Evolutionary conservation across 208 protist species (phyloP).

Genomic region (Angomonas ambiguus): DNA sequence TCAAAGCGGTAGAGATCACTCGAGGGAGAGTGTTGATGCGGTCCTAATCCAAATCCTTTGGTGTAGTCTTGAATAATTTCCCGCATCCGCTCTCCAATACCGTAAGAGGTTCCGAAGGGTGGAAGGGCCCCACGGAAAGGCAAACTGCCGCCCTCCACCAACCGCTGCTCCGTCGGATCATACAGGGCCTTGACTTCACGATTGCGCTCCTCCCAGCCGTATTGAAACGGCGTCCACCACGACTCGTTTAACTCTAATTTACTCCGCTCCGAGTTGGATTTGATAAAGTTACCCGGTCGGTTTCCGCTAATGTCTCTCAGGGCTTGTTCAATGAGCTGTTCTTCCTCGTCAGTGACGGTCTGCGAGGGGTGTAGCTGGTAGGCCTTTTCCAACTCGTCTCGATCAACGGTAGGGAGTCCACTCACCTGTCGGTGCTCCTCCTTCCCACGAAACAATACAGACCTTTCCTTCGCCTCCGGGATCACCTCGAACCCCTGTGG

Average conservation of each 20-base stretch:
- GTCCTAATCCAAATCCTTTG: slow-evolving; percentile 83
- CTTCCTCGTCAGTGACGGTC: slow-evolving; percentile 51
- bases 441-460: slow-evolving; percentile 72
- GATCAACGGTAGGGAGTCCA: slow-evolving; percentile 83
- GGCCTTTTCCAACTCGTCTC: slow-evolving; percentile 83
- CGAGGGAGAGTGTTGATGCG: slow-evolving; percentile 68
- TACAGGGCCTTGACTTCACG: slow-evolving; percentile 49
- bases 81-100: slow-evolving; percentile 84
- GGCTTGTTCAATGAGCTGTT: slow-evolving; percentile 81
- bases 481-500: slow-evolving; percentile 84
- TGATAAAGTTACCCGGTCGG: slow-evolving; percentile 85
- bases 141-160: slow-evolving; percentile 56
- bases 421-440: slow-evolving; percentile 71
- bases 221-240: slow-evolving; percentile 76
- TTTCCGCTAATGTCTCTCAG: slow-evolving; percentile 86
- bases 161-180: slow-evolving; percentile 58
- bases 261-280: slow-evolving; percentile 57
- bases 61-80: slow-evolving; percentile 70
- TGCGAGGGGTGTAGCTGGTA: slow-evolving; percentile 56
- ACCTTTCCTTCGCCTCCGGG: slow-evolving; percentile 60
- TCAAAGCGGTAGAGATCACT: slow-evolving; percentile 61
- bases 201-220: slow-evolving; percentile 85
- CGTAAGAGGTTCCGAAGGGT: slow-evolving; percentile 76
- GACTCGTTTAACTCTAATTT: slow-evolving; percentile 72
- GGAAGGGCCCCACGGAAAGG: slow-evolving; percentile 77